A percentile compares a stretch with the other conserved stretches of the same genome.
Conservation (phyloP, 2,329 filamentous ascomycete genomes). For the Venturia pyrina region DNA sequence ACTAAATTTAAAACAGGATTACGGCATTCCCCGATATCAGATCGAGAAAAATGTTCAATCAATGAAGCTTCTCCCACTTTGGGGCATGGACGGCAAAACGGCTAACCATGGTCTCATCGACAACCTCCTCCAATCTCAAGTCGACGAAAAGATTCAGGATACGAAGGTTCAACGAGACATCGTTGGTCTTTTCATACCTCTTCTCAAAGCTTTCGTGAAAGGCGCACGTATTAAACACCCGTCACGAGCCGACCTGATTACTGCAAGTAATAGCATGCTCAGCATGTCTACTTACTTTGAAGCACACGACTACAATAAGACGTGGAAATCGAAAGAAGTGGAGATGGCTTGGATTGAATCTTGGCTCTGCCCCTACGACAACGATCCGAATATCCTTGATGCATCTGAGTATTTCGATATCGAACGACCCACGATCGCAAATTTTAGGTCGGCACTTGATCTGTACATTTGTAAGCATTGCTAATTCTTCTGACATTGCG, state of each 20-base stretch:
- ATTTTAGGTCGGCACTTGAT: constrained; percentile 24
- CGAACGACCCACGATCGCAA: constrained; percentile 24
- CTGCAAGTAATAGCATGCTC: constrained; percentile 38
- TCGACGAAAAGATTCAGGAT: constrained; percentile 36
- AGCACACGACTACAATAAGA: constrained; percentile 38
- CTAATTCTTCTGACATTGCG: neutral
- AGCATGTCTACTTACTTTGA: constrained; percentile 42
- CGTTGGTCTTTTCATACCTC: constrained; percentile 43
- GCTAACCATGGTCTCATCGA: constrained; percentile 45
- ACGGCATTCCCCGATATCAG: constrained; percentile 45
- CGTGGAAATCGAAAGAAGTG: constrained; percentile 37
- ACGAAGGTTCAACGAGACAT: constrained; percentile 36
- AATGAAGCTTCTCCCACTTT: constrained; percentile 43
- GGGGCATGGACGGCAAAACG: constrained; percentile 44
- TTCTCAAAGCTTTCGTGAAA: constrained; percentile 40
- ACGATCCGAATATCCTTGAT: constrained; percentile 26
- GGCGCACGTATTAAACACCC: constrained; percentile 38
- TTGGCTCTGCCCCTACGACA: constrained; percentile 34
- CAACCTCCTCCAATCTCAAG: constrained; percentile 42
- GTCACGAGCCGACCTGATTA: constrained; percentile 32
- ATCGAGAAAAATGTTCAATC: constrained; percentile 46
- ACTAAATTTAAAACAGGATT: constrained; percentile 23
- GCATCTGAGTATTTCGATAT: constrained; percentile 22
- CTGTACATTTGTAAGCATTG: constrained; percentile 23
- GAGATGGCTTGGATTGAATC: constrained; percentile 36